Base-by-base conservation (phyloP, 768 basidiomycete genomes). In the Sporobolomyces pararoseus region DNA sequence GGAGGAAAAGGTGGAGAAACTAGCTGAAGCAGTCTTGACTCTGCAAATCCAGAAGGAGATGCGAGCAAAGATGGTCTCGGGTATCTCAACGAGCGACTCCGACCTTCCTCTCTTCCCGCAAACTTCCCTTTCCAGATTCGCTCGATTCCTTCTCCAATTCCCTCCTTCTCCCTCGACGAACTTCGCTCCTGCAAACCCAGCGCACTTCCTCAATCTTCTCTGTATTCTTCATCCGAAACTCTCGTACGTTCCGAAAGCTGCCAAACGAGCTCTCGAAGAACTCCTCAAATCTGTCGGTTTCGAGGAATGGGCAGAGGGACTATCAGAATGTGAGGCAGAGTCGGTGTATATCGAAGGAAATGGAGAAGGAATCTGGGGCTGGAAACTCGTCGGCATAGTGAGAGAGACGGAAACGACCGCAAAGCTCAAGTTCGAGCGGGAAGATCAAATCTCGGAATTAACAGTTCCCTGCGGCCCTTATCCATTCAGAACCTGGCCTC, bases 91-190 rank as follows among this genome's bases (percentile, higher is more conserved):
- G 4, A 34, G 42, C 31, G 39, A 35, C n/a, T 27, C 46, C 37
- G 71, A 73, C 17, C 19, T 73, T 2, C 71, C 71, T 3, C 55
- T 55, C 31, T 73, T 73, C 63, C 71, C 71, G 6, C 67, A 68
- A 46, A 68, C 71, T 21, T 27, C 71, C 0, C 71, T 73, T n/a
- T 47, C 62, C 34, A 68, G 63, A 19, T 51, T 73, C 44, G 64
- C 54, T 29, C 52, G 53, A n/a, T 73, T 73, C 64, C 68, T 42
- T 73, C 69, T 59, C 71, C 71, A 19, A 66, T 0, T 12, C 63
- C 6, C 62, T 42, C 51, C 6, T 27, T 6, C 2, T 35, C 14
- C 29, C 35, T 49, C 50, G 50, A 21, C 32, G n/a, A 51, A 0
- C 52, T 51, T 13, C 27, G 29, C n/a, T n/a, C n/a, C n/a, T n/a